phyloP scores from a whole-genome alignment of 2,329 filamentous ascomycete genomes.

The Microsporum audouinii region DNA sequence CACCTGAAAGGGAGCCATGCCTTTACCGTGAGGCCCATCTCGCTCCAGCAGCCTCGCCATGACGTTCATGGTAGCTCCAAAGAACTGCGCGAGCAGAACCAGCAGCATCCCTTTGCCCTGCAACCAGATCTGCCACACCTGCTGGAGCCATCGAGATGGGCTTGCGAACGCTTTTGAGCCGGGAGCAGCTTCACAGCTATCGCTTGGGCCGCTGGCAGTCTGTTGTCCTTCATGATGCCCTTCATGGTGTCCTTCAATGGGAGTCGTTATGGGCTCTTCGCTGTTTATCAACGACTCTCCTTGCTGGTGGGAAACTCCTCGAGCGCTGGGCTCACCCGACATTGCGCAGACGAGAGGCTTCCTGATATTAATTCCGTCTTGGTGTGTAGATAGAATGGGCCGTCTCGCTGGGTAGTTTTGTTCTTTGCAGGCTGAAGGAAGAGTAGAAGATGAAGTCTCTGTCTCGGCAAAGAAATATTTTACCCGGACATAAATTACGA shows the following conservation, averaged over 20 bases:
- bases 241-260: background rate
- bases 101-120: slow-evolving; percentile 61
- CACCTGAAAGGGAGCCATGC: slow-evolving; percentile 68
- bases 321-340: background rate
- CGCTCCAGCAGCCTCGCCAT: slow-evolving; percentile 63
- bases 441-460: too few relatives aligned
- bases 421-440: too few relatives aligned
- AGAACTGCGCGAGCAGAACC: slow-evolving; percentile 65
- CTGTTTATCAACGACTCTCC: too few relatives aligned
- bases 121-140: slow-evolving; percentile 10
- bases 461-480: too few relatives aligned
- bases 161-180: background rate
- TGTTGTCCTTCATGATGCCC: background rate
- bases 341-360: background rate
- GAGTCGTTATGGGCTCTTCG: too few relatives aligned
- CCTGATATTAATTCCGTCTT: too few relatives aligned
- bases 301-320: too few relatives aligned
- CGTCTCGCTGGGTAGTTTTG: too few relatives aligned
- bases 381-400: background rate
- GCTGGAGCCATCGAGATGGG: background rate
- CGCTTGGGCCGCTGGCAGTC: background rate
- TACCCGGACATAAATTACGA: too few relatives aligned
- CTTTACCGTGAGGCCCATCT: slow-evolving; percentile 52
- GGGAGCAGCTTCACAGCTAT: background rate
- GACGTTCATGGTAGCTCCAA: slow-evolving; percentile 77